Conservation (phyloP, 1,284 basidiomycete genomes). For the Psilocybe mexicana region DNA sequence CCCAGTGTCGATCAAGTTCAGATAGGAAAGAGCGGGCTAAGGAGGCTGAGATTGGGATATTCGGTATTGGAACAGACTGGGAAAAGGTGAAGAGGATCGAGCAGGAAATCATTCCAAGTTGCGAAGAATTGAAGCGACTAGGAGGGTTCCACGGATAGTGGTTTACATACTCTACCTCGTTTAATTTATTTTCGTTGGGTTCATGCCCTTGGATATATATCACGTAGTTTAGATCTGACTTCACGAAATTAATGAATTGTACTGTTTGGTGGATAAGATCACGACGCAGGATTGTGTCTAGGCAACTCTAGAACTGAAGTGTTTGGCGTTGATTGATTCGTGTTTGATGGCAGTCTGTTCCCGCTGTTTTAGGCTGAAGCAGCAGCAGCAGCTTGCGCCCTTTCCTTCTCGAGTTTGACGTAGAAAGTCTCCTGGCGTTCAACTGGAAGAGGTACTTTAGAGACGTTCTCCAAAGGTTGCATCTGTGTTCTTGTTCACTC, state of each 20-base stretch:
- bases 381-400: constrained; percentile 27
- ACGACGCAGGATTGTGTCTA: constrained; percentile 13
- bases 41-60: constrained; percentile 80
- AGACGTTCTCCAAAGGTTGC: neutral
- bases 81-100: constrained; percentile 76
- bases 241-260: constrained; percentile 17
- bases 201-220: constrained; percentile 22
- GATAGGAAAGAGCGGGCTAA: constrained; percentile 66
- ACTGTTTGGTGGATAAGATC: constrained; percentile 12
- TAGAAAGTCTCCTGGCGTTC: constrained; percentile 82
- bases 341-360: constrained; percentile 6
- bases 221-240: constrained; percentile 20
- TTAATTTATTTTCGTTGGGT: constrained; percentile 25
- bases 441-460: constrained; percentile 44
- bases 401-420: constrained; percentile 74
- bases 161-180: constrained; percentile 2
- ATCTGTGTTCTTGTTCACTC: constrained; percentile 33
- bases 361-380: constrained; percentile 15
- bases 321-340: constrained; percentile 7
- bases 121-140: constrained; percentile 70
- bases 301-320: constrained; percentile 27
- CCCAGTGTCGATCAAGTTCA: constrained; percentile 66
- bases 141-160: constrained; percentile 39
- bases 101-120: constrained; percentile 65
- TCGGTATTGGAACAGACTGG: constrained; percentile 89